phyloP scores from a whole-genome alignment of 257 asterid genomes.

The Solanum virginianum region DNA sequence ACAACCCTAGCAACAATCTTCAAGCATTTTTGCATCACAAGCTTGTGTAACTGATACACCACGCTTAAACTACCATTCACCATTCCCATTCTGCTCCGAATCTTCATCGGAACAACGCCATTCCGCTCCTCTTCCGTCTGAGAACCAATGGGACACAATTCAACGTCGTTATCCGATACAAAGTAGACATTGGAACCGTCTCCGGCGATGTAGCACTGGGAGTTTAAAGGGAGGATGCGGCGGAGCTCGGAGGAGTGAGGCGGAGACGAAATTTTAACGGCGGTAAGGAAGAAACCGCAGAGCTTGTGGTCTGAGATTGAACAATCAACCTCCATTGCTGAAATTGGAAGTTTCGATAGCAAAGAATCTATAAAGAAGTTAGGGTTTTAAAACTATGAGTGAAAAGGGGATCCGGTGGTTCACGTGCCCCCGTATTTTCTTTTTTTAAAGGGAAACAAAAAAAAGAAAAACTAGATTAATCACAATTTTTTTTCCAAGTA shows the following conservation, averaged over 20 bases:
- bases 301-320: conserved; percentile 36
- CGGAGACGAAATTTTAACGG: conserved; percentile 18
- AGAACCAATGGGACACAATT: conserved; percentile 27
- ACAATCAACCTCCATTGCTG: background rate
- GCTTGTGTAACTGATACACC: conserved; percentile 54
- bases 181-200: conserved; percentile 27
- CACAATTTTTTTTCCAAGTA: background rate
- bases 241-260: conserved; percentile 7
- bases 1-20: conserved; percentile 38
- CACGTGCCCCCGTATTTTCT: background rate
- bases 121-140: background rate
- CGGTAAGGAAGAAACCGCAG: conserved; percentile 62
- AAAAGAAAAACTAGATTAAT: background rate
- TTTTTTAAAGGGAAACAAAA: background rate
- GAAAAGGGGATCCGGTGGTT: background rate
- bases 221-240: conserved; percentile 9
- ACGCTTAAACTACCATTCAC: conserved; percentile 76
- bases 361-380: background rate
- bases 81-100: conserved; percentile 54
- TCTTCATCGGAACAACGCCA: conserved; percentile 17
- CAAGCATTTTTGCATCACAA: conserved; percentile 47
- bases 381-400: background rate
- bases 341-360: background rate
- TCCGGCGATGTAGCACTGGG: conserved; percentile 34
- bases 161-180: conserved; percentile 21